phyloP scores from a whole-genome alignment of 1,284 basidiomycete species.

The Neonothopanus nambi region DNA sequence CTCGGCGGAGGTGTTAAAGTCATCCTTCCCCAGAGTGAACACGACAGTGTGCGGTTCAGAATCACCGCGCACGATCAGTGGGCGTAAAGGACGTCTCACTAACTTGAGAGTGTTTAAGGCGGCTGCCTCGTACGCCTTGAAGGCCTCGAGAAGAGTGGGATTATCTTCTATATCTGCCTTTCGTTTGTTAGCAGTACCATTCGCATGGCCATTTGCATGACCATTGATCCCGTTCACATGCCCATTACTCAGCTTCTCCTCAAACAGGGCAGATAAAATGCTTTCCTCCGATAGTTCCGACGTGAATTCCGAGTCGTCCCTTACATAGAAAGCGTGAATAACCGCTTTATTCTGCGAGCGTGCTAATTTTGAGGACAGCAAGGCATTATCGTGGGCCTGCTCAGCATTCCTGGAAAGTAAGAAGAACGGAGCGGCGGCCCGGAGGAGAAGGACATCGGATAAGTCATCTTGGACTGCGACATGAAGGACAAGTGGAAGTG shows the following conservation, averaged over 20 bases:
- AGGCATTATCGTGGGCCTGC: constrained; percentile 72
- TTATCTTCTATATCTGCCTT: constrained; percentile 26
- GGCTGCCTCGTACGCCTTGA: constrained; percentile 63
- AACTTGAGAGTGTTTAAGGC: constrained; percentile 63
- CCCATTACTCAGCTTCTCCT: constrained; percentile 23
- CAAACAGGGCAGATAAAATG: constrained; percentile 58
- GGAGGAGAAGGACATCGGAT: constrained; percentile 57
- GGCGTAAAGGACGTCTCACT: constrained; percentile 60
- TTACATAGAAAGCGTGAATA: constrained; percentile 76
- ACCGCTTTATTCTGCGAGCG: constrained; percentile 62
- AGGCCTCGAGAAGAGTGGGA: constrained; percentile 33
- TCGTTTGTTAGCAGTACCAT: constrained; percentile 30
- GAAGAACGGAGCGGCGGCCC: constrained; percentile 58
- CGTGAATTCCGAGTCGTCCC: constrained; percentile 29
- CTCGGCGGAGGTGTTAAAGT: constrained; percentile 46
- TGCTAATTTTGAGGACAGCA: constrained; percentile 72
- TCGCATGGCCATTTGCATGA: constrained; percentile 22
- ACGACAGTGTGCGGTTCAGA: constrained; percentile 65
- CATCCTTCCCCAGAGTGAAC: constrained; percentile 68
- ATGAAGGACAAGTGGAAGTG: constrained; percentile 49
- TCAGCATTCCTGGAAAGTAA: constrained; percentile 64
- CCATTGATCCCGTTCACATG: constrained; percentile 33
- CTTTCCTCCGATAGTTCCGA: constrained; percentile 60
- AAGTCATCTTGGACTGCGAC: constrained; percentile 52
- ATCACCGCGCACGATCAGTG: constrained; percentile 47